Base-by-base conservation (phyloP, 441 rosid species). In the Mallotus japonicus region DNA sequence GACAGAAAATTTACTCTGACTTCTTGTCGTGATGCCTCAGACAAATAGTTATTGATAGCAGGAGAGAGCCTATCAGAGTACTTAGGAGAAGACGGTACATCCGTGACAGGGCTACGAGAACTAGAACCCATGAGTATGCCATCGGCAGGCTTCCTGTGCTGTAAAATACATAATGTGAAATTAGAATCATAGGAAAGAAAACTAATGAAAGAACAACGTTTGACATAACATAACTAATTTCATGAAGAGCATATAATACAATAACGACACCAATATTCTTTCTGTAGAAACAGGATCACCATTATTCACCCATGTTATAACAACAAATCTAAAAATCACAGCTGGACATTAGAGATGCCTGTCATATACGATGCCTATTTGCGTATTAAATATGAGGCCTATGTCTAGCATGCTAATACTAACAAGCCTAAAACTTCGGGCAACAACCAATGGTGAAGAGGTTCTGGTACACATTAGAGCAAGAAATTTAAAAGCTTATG, bases 1-100 rank as follows among this genome's bases (percentile, higher is more conserved):
- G 40, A 63, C 51, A 72, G 53, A 6, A 56, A 67, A 79, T 93
- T 85, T 77, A 93, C 97, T 83, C 96, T 89, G 77, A 96, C 95
- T 90, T 96, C 99, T 80, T 96, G 98, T 50, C 99, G 87, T 67
- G 99, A 92, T 65, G 99, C 99, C 88, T 96, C 98, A 67, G 98
- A 93, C 65, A 96, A 86, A 80, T 96, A 93, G 75, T 85, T 90
- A 76, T 90, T 93, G 79, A 93, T 87, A 65, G 97, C 92, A 79
- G 98, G 98, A 85, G 98, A 93, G 73, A 96, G 99, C 84, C 89
- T 88, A 76, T 96, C 98, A 9, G 98, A 92, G 83, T 96, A 96
- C 85, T 92, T 93, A 15, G 99, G 99, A 54, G 98, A 96, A 76
- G 92, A 82, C 80, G 91, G 88, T 75, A 87, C 98, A 71, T 93